phyloP scores from a whole-genome alignment of 768 basidiomycete species.

The Trametes maxima region DNA sequence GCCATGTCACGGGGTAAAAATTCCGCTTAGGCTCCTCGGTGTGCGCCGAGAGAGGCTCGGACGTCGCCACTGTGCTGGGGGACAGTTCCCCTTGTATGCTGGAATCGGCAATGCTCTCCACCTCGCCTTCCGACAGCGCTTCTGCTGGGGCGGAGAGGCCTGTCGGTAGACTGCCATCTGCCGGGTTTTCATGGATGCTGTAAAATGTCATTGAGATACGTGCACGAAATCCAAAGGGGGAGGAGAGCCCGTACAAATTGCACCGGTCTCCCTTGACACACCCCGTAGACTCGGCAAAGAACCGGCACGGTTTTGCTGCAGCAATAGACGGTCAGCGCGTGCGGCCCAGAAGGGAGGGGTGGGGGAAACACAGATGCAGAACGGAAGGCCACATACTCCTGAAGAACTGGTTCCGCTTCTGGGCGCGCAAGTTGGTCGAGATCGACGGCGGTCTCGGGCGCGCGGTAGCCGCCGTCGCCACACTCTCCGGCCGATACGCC shows the following conservation, averaged over 20 bases:
- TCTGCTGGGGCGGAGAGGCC: constrained; percentile 7
- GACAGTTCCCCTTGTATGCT: constrained; percentile 7
- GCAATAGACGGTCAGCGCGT: neutral
- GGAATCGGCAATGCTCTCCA: constrained; percentile 17
- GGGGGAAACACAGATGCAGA: neutral
- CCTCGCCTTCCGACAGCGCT: constrained; percentile 11
- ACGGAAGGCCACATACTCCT: constrained; percentile 9
- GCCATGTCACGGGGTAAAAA: constrained; percentile 71
- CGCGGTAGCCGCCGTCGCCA: neutral
- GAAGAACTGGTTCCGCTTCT: constrained; percentile 20
- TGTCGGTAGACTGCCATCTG: neutral
- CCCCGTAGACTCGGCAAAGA: constrained; percentile 17
- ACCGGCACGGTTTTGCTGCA: constrained; percentile 25
- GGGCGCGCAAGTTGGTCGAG: neutral
- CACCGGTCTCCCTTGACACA: constrained; percentile 26
- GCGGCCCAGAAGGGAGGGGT: neutral
- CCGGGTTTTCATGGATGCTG: constrained; percentile 17
- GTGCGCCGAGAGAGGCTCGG: neutral
- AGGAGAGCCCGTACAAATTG: constrained; percentile 17
- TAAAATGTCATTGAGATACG: neutral
- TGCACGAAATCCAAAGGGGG: neutral
- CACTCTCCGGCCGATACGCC: neutral
- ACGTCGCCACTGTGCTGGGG: constrained; percentile 4
- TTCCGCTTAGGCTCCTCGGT: constrained; percentile 42
- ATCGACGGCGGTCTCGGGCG: neutral